Evolutionary conservation across 139 green algal species (phyloP).

Genomic region (Volvox reticuliferus): DNA sequence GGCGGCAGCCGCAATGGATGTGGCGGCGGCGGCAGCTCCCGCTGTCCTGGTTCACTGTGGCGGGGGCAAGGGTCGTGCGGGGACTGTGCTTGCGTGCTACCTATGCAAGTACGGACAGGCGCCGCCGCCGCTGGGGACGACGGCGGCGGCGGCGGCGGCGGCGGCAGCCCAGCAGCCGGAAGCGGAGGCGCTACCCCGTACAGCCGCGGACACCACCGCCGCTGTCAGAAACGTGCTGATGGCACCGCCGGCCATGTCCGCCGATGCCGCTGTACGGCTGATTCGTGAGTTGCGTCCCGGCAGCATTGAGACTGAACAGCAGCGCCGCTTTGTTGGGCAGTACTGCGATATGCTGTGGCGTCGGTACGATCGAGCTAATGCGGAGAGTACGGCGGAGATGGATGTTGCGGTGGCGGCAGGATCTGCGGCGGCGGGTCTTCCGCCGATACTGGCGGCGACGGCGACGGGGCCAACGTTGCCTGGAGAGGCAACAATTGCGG

Average conservation of each 20-base stretch:
- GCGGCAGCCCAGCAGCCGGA: not conserved
- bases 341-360: slow-evolving; percentile 55
- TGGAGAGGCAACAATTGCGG: not conserved
- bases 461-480: not conserved
- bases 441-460: not conserved
- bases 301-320: slow-evolving; percentile 63
- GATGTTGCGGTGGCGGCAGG: not conserved
- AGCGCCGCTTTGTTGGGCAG: slow-evolving; percentile 55
- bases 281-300: slow-evolving; percentile 54
- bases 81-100: slow-evolving; percentile 58
- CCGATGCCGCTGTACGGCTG: slow-evolving; percentile 36
- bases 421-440: not conserved
- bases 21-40: not conserved
- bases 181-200: not conserved
- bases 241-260: slow-evolving; percentile 37
- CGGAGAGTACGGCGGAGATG: not conserved
- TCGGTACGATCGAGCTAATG: slow-evolving; percentile 1
- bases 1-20: not conserved
- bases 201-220: no score
- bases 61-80: slow-evolving; percentile 59
- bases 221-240: no score
- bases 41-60: slow-evolving; percentile 59
- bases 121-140: not conserved
- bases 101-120: slow-evolving; percentile 47
- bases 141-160: not conserved